phyloP scores from a whole-genome alignment of 768 basidiomycete genomes.

The Ramaria rubella region DNA sequence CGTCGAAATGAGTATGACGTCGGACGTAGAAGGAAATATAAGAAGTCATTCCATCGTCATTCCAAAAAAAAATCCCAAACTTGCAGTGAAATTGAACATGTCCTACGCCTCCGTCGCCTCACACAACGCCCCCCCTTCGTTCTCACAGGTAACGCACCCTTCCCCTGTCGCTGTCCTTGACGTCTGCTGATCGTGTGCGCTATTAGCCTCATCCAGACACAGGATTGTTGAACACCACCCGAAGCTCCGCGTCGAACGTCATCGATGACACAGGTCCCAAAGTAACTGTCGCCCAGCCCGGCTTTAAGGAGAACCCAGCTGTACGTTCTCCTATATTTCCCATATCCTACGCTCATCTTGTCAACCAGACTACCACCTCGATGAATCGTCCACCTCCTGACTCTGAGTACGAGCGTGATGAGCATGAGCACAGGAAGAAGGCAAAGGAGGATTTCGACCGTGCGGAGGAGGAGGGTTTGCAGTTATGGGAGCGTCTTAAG shows the following conservation, averaged over 20 bases:
- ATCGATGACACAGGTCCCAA: slow-evolving; percentile 44
- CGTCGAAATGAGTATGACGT: slow-evolving; percentile 6
- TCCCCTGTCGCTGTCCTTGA: background rate
- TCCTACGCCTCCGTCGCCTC: slow-evolving; percentile 68
- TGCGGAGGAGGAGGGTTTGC: slow-evolving; percentile 43
- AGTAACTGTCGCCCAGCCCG: slow-evolving; percentile 47
- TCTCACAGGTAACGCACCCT: slow-evolving; percentile 33
- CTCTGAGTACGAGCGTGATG: slow-evolving; percentile 7
- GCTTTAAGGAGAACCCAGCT: slow-evolving; percentile 41
- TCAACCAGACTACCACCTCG: background rate
- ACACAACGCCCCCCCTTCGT: slow-evolving; percentile 45
- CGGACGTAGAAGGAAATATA: background rate
- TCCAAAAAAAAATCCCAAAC: background rate
- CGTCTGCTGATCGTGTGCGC: background rate
- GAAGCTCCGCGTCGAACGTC: slow-evolving; percentile 30
- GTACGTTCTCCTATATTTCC: slow-evolving; percentile 21
- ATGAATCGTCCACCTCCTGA: slow-evolving; percentile 7
- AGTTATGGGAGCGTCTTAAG: slow-evolving; percentile 47
- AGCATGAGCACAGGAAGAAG: slow-evolving; percentile 19
- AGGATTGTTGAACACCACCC: slow-evolving; percentile 47
- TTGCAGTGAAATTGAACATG: slow-evolving; percentile 32
- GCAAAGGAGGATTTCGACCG: slow-evolving; percentile 34
- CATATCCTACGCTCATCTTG: background rate
- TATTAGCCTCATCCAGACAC: slow-evolving; percentile 61
- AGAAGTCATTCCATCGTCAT: background rate